Evolutionary conservation across 2,329 filamentous ascomycete genomes (phyloP).

Genomic region (Penicillium sp.): DNA sequence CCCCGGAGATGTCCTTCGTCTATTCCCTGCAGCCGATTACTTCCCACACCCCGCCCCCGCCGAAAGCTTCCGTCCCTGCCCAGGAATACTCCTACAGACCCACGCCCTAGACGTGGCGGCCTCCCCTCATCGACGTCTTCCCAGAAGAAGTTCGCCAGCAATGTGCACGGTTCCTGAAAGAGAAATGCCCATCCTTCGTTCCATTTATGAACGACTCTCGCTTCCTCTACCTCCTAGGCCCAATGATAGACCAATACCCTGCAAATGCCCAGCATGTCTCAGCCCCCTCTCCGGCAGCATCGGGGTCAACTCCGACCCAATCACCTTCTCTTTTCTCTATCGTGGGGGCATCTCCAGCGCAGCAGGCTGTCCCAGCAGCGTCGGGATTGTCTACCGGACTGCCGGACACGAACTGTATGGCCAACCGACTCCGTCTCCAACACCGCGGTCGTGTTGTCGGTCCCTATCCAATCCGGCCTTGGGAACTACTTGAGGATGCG

Average conservation of each 20-base stretch:
- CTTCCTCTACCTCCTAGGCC: constrained; percentile 44
- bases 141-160: constrained; percentile 45
- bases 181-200: constrained; percentile 40
- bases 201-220: constrained; percentile 41
- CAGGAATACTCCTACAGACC: constrained; percentile 37
- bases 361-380: constrained; percentile 7
- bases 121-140: constrained; percentile 44
- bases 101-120: constrained; percentile 47
- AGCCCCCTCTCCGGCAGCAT: constrained; percentile 32
- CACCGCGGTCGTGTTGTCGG: constrained; percentile 36
- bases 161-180: constrained; percentile 43
- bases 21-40: constrained; percentile 31
- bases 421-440: constrained; percentile 39
- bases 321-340: constrained; percentile 26
- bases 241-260: constrained; percentile 27
- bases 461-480: constrained; percentile 38
- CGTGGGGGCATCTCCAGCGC: constrained; percentile 17
- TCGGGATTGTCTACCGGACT: constrained; percentile 13
- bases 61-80: constrained; percentile 27
- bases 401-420: constrained; percentile 23
- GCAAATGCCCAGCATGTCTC: constrained; percentile 24
- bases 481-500: constrained; percentile 48
- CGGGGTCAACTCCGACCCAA: constrained; percentile 29
- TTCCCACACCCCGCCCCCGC: constrained; percentile 26
- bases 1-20: constrained; percentile 32